Conservation (phyloP, 176 grass and related monocot genomes). For the Pontederia crassipes region DNA sequence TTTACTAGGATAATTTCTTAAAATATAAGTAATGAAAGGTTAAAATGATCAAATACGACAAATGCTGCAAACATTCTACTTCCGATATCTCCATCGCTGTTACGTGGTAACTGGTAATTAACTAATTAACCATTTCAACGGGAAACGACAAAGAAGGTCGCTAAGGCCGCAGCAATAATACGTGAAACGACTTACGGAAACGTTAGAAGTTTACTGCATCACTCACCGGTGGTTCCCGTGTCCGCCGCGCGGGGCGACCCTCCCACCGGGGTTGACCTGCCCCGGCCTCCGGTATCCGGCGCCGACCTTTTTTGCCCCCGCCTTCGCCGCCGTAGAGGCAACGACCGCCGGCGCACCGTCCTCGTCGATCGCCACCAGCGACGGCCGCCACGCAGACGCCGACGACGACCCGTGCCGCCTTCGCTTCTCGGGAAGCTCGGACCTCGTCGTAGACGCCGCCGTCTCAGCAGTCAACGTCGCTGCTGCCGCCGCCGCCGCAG, state of each 20-base stretch:
- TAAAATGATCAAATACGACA: no score
- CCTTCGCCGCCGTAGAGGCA: neutral
- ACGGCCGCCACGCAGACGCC: constrained; percentile 5
- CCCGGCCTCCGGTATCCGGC: neutral
- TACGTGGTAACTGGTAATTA: no score
- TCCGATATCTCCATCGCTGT: no score
- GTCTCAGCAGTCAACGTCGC: neutral
- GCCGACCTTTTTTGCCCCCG: neutral
- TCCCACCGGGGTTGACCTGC: neutral
- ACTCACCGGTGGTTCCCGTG: neutral
- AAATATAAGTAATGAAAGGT: no score
- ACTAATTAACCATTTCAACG: no score
- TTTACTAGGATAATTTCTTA: no score
- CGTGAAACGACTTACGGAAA: neutral
- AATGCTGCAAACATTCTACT: no score
- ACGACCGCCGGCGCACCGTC: neutral
- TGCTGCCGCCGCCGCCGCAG: neutral
- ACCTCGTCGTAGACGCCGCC: neutral
- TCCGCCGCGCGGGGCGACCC: neutral
- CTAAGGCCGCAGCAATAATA: no score
- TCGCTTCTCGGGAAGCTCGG: neutral
- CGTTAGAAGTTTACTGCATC: neutral
- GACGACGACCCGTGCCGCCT: neutral
- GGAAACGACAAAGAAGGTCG: no score
- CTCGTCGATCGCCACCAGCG: constrained; percentile 15